Percentiles rank a stretch among this genome's conserved stretches.
These are phyloP conservation scores for Ceratobasidium sp. DNA, from an alignment of 1,284 basidiomycete species.

Conservation along the genomic window DNA sequence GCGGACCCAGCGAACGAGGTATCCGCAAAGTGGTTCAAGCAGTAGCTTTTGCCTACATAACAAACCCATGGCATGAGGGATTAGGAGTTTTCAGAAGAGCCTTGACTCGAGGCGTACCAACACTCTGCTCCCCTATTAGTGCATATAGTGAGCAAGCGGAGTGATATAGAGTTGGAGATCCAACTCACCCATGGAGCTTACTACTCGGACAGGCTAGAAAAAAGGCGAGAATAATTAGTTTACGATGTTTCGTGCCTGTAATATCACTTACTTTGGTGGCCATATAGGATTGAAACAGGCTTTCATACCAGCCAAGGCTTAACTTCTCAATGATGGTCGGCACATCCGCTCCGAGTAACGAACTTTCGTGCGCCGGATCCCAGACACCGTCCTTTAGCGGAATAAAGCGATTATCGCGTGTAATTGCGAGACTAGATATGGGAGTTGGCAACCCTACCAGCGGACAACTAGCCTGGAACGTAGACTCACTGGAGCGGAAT, in stretches of 20 bases:
- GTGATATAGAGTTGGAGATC: conserved; percentile 66
- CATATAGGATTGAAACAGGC: conserved; percentile 73
- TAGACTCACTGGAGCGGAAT: conserved; percentile 47
- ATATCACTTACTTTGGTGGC: conserved; percentile 60
- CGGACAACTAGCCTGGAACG: background rate
- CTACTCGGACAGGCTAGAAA: conserved; percentile 67
- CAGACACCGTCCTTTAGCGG: conserved; percentile 62
- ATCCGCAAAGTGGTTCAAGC: conserved; percentile 72
- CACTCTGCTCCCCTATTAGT: conserved; percentile 69
- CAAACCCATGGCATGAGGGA: too few relatives aligned
- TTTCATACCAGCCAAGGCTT: conserved; percentile 76
- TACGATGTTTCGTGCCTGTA: conserved; percentile 55
- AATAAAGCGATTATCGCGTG: conserved; percentile 71
- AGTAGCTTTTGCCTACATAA: conserved; percentile 58
- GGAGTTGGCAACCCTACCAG: background rate
- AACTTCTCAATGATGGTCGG: conserved; percentile 67
- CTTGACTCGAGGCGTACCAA: conserved; percentile 61
- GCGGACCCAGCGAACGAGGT: conserved; percentile 76
- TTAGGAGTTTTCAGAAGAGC: background rate
- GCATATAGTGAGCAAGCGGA: background rate
- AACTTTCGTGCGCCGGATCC: too few relatives aligned
- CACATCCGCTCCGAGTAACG: conserved; percentile 62
- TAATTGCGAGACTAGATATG: conserved; percentile 62
- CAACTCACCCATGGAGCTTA: conserved; percentile 74
- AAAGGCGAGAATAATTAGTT: conserved; percentile 63